Evolutionary conservation across 345 rosid genomes (phyloP).

Genomic region (Xanthoceras sorbifolium): DNA sequence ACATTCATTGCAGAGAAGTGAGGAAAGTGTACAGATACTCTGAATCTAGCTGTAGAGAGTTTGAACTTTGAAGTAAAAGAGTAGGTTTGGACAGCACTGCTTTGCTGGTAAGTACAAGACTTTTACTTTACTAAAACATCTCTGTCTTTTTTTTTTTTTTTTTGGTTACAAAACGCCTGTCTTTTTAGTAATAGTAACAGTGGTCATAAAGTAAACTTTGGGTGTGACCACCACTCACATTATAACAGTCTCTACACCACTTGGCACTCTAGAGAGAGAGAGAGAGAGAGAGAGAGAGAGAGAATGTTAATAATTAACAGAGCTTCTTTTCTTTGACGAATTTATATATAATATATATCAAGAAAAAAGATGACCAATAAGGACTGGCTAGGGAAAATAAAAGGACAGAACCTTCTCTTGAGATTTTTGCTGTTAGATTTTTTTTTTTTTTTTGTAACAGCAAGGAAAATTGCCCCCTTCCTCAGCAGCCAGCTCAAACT

Average conservation of each 20-base stretch:
- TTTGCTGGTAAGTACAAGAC: not conserved
- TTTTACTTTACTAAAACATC: not conserved
- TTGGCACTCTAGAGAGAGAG: not conserved
- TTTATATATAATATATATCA: not conserved
- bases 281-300: too few species aligned
- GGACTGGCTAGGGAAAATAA: not conserved
- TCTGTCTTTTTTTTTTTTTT: too few species aligned
- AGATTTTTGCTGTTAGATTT: not conserved
- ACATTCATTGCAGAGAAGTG: not conserved
- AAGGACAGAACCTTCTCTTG: slow-evolving; percentile 2
- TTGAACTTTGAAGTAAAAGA: not conserved
- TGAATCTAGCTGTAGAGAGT: not conserved
- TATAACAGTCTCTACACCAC: not conserved
- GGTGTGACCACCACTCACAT: not conserved
- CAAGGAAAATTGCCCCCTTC: slow-evolving; percentile 2
- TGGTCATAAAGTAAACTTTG: not conserved
- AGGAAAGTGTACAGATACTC: not conserved
- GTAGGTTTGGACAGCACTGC: not conserved
- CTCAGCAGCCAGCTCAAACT: not conserved
- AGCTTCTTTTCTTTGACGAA: not conserved
- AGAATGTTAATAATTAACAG: not conserved
- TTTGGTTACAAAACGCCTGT: not conserved
- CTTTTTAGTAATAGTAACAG: not conserved
- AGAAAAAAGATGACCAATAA: not conserved
- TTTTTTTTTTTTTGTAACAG: too few species aligned